Base-by-base conservation (phyloP, 768 basidiomycete species). In the Tylopilus felleus region DNA sequence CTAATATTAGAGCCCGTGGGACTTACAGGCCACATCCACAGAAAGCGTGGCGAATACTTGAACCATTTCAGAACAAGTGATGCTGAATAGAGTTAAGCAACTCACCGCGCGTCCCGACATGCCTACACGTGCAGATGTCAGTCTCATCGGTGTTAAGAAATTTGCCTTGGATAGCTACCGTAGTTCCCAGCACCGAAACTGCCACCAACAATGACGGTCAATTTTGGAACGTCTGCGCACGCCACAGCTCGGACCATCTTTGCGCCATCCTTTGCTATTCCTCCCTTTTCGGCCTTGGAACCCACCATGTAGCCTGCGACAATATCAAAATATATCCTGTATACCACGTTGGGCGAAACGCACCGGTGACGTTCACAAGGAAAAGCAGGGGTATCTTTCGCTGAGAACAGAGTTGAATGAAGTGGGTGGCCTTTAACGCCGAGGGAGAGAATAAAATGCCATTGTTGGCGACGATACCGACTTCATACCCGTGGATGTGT, bases 11-110 rank as follows among this genome's bases (percentile, higher is more conserved):
- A 35, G 42, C 2, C 33, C 17, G 46, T 22, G 57, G 42, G 33
- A 74, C 88, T 64, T 72, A 91, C 90, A 53, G 94, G 94, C 95
- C 95, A 98, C 92, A 94, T 95, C 90, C 92, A 98, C 48, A 98
- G 71, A 80, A 98, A 97, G 55, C 93, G 80, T 17, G 95, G 94
- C 5, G 90, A 93, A 72, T 96, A 98, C 85, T 94, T 47, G 8
- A 13, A 46, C 38, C 33, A 43, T 45, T 47, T 49, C 33, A 60
- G 56, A 56, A 39, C 35, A 50, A 8, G 33, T 21, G n/a, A 22
- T 43, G n/a, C 16, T 36, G 22, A 21, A 59, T 45, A 33, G 46
- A 38, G 51, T 33, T 21, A 29, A 5, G 12, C 52, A 14, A 80
- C 89, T 75, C 68, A 95, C 92, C 55, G 93, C 90, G 51, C 93